These are phyloP conservation scores for Leccinum subgranulosum DNA, from an alignment of 768 basidiomycete genomes.

Conservation along the genomic window DNA sequence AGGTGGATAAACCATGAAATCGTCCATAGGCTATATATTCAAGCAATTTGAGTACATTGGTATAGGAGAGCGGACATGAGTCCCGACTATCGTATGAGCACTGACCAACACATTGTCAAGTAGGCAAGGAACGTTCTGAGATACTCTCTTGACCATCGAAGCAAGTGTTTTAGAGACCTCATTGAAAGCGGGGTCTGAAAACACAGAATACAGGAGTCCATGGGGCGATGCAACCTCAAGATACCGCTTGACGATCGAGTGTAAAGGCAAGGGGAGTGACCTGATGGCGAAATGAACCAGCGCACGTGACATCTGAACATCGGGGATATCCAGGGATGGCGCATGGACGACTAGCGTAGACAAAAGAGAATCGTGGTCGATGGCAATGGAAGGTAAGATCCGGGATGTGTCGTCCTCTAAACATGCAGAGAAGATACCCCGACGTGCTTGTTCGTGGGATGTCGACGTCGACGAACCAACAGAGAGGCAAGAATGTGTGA, in stretches of 20 bases:
- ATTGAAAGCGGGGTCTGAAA: constrained; percentile 16
- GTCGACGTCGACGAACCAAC: constrained; percentile 2
- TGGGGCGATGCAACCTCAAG: constrained; percentile 11
- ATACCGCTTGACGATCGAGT: constrained; percentile 23
- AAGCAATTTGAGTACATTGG: constrained; percentile 21
- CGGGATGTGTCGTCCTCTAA: neutral
- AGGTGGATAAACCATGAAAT: constrained; percentile 42
- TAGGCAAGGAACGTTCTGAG: constrained; percentile 3
- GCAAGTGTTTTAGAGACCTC: constrained; percentile 11
- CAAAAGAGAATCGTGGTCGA: constrained; percentile 50
- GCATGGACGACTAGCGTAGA: constrained; percentile 42
- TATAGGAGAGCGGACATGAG: constrained; percentile 8
- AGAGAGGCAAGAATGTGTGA: constrained; percentile 52
- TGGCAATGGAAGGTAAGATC: constrained; percentile 34
- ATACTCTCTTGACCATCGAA: constrained; percentile 9
- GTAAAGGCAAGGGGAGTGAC: constrained; percentile 9
- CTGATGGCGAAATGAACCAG: constrained; percentile 29
- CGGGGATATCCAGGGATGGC: constrained; percentile 26
- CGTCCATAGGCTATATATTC: constrained; percentile 47
- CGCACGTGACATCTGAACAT: constrained; percentile 14
- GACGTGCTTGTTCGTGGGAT: constrained; percentile 23
- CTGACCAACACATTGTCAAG: constrained; percentile 28
- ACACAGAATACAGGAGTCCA: constrained; percentile 15
- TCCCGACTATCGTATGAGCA: constrained; percentile 18
- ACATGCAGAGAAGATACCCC: constrained; percentile 17